These are phyloP conservation scores for Scheffersomyces coipomensis DNA, from an alignment of 805 yeast genomes.

Conservation along the genomic window DNA sequence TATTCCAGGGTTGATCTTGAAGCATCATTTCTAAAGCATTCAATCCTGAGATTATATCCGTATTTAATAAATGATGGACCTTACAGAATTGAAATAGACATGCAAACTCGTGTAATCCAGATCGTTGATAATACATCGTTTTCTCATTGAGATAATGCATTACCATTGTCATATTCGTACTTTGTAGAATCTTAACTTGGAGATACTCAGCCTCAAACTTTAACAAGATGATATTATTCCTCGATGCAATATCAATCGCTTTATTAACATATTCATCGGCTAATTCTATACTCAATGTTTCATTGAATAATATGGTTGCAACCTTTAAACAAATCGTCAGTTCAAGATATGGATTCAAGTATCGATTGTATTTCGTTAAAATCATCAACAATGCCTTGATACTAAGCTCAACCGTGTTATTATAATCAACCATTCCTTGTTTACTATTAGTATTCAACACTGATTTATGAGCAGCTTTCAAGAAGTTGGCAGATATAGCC, in stretches of 20 bases:
- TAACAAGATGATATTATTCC: slow-evolving; percentile 20
- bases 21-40: slow-evolving; percentile 12
- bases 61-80: slow-evolving; percentile 25
- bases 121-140: slow-evolving; percentile 13
- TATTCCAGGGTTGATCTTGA: slow-evolving; percentile 8
- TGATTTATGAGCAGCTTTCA: slow-evolving; percentile 19
- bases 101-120: slow-evolving; percentile 14
- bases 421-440: slow-evolving; percentile 20
- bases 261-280: slow-evolving; percentile 40
- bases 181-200: slow-evolving; percentile 35
- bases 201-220: slow-evolving; percentile 34
- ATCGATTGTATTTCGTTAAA: slow-evolving; percentile 21
- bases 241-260: slow-evolving; percentile 25
- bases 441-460: slow-evolving; percentile 14
- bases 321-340: slow-evolving; percentile 32
- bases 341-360: slow-evolving; percentile 29
- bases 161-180: slow-evolving; percentile 19
- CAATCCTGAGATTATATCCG: slow-evolving; percentile 23
- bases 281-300: slow-evolving; percentile 37
- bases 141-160: slow-evolving; percentile 28
- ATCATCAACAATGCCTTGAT: slow-evolving; percentile 36
- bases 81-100: slow-evolving; percentile 30
- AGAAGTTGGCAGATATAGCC: slow-evolving; percentile 17
- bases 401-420: slow-evolving; percentile 30
- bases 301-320: slow-evolving; percentile 36